Percentiles rank a stretch among this genome's conserved stretches.
These are phyloP conservation scores for Vaccinium darrowii DNA, from an alignment of 148 eudicot genomes.

Conservation along the genomic window DNA sequence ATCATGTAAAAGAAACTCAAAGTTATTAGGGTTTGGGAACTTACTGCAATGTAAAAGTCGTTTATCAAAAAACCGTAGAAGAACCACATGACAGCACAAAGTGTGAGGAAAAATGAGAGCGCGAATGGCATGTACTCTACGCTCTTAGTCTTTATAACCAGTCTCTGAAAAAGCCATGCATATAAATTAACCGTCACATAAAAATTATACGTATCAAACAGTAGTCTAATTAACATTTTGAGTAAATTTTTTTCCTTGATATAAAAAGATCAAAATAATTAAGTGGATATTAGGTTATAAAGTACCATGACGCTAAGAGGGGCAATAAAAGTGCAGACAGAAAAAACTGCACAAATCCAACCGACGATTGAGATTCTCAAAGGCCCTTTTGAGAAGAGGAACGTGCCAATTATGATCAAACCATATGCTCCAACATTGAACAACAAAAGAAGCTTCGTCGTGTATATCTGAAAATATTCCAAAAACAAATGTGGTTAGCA, in stretches of 20 bases:
- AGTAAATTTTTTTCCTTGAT: no score
- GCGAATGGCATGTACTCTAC: slow-evolving; percentile 83
- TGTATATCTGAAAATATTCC: slow-evolving; percentile 14
- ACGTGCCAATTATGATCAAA: slow-evolving; percentile 37
- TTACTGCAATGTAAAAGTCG: slow-evolving; percentile 72
- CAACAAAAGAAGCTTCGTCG: slow-evolving; percentile 42
- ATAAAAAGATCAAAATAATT: no score
- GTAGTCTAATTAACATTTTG: no score
- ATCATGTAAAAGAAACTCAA: not conserved
- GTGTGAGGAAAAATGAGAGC: slow-evolving; percentile 64
- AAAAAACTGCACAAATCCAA: slow-evolving; percentile 77
- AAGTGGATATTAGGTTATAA: not conserved
- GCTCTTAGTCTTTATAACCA: slow-evolving; percentile 67
- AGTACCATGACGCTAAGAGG: slow-evolving; percentile 78
- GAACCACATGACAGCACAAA: slow-evolving; percentile 85
- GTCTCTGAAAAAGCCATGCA: slow-evolving; percentile 45
- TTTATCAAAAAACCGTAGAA: slow-evolving; percentile 61
- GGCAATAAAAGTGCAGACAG: slow-evolving; percentile 68
- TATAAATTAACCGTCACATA: no score
- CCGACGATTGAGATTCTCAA: slow-evolving; percentile 53
- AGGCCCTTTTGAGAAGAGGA: slow-evolving; percentile 28
- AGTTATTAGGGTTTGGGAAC: slow-evolving; percentile 5
- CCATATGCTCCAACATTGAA: slow-evolving; percentile 48
- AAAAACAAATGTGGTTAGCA: no score
- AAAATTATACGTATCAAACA: no score